Evolutionary conservation across 148 eudicot species (phyloP), one percentile per base, ranked within the genome.

Genomic region (Hydrangea macrophylla): DNA sequence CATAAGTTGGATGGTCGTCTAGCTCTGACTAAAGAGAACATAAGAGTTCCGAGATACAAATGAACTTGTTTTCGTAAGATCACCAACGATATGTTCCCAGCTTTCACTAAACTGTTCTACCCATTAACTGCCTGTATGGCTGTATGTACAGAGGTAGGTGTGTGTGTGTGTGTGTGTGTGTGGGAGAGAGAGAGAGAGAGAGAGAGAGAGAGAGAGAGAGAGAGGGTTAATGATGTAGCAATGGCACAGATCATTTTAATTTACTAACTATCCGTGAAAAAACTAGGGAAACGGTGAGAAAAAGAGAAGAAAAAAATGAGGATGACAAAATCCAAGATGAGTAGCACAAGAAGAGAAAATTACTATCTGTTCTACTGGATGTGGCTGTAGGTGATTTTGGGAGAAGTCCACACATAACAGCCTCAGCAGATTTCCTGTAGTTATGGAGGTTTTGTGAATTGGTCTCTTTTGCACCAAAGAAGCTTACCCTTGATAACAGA

Each of bases 321-420:
- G n/a, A n/a, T n/a, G n/a, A n/a, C n/a, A 6, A n/a, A n/a, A 64
- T 30, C 25, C 1, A 56, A 44, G 53, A 10, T 26, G 37, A 31
- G 30, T 17, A 27, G 44, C n/a, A 26, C 6, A 7, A 36, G 60
- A 62, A 15, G 15, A 36, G 64, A 66, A 36, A 24, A 54, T 82
- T 82, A 90, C 95, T 69, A 0, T 82, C 74, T 63, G 98, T 90
- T 88, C 95, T 86, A 83, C 96, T 86, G 64, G 80, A 6, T 39
- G 92, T 86, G 32, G 90, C 95, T 2, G 86, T 83, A 28, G 98
- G 97, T 56, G 98, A 93, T 54, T 83, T 75, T 24, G 92, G 95
- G 57, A 93, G 64, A 58, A 93, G 88, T 67, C 92, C 86, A 33
- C 98, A 93, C 82, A 93, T 86, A 45, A 93, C 85, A 68, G 90